phyloP scores from a whole-genome alignment of 169 alveolate genomes.

The Cryptosporidium parvum region DNA sequence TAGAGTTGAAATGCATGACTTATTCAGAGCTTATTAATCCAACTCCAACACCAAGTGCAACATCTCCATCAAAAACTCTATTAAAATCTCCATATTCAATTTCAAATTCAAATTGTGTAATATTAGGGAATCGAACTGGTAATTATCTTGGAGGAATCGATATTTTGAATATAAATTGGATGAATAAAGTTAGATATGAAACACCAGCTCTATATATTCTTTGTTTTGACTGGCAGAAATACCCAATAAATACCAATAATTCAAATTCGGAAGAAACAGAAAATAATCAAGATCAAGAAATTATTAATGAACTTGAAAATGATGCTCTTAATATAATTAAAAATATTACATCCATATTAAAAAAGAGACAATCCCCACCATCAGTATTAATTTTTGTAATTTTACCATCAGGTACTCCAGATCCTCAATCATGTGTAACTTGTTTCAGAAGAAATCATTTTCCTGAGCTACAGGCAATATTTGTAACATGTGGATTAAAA shows the following conservation, averaged over 20 bases:
- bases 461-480: constrained; percentile 67
- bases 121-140: constrained; percentile 29
- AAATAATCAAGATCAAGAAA: constrained; percentile 8
- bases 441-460: constrained; percentile 68
- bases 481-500: constrained; percentile 65
- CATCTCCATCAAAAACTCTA: constrained; percentile 42
- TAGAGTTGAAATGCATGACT: constrained; percentile 47
- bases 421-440: constrained; percentile 69
- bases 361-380: constrained; percentile 70
- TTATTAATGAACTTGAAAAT: constrained; percentile 34
- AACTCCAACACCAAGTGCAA: background rate
- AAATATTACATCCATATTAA: constrained; percentile 17
- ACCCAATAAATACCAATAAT: constrained; percentile 1
- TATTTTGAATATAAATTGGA: constrained; percentile 48
- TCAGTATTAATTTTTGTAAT: constrained; percentile 67
- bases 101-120: constrained; percentile 23
- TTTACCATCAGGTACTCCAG: constrained; percentile 70
- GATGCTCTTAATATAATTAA: constrained; percentile 41
- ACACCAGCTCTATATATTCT: constrained; percentile 68
- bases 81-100: constrained; percentile 15
- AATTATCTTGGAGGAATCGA: constrained; percentile 53
- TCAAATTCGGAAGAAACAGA: background rate
- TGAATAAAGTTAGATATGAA: constrained; percentile 67
- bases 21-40: constrained; percentile 37
- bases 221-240: constrained; percentile 66